These are phyloP conservation scores for Monilinia fructicola DNA, from an alignment of 2,329 filamentous ascomycete genomes.

Conservation along the genomic window DNA sequence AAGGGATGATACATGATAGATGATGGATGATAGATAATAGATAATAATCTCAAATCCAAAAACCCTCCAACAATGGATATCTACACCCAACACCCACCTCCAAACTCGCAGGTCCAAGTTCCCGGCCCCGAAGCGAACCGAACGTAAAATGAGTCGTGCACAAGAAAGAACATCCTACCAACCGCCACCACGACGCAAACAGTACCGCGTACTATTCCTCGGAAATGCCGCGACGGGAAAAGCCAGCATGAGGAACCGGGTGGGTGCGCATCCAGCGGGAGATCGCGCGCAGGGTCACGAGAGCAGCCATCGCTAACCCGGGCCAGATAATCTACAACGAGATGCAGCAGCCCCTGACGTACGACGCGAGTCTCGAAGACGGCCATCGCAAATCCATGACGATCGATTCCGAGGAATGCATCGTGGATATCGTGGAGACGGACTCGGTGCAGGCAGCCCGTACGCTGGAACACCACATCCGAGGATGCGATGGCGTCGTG, in stretches of 20 bases:
- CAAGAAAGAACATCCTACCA: neutral
- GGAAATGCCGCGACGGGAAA: conserved; percentile 10
- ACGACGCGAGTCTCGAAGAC: neutral
- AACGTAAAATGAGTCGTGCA: neutral
- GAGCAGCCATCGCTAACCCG: neutral
- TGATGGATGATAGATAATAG: neutral
- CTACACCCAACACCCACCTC: neutral
- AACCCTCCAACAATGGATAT: neutral
- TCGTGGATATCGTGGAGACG: neutral
- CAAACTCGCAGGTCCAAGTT: neutral
- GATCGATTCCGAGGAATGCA: neutral
- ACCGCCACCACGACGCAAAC: neutral
- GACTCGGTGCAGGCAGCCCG: fast-evolving
- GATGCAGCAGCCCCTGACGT: neutral
- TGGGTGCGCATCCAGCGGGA: neutral
- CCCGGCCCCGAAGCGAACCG: too few species aligned
- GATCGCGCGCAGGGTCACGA: too few species aligned
- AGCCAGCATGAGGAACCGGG: conserved; percentile 5
- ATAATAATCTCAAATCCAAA: neutral
- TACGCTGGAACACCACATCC: neutral
- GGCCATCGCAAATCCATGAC: neutral
- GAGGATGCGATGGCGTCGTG: neutral
- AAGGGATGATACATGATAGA: neutral
- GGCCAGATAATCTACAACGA: neutral
- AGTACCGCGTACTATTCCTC: neutral